These are phyloP conservation scores for Ambrosia artemisiifolia DNA, from an alignment of 129 eudicot species.

Conservation along the genomic window DNA sequence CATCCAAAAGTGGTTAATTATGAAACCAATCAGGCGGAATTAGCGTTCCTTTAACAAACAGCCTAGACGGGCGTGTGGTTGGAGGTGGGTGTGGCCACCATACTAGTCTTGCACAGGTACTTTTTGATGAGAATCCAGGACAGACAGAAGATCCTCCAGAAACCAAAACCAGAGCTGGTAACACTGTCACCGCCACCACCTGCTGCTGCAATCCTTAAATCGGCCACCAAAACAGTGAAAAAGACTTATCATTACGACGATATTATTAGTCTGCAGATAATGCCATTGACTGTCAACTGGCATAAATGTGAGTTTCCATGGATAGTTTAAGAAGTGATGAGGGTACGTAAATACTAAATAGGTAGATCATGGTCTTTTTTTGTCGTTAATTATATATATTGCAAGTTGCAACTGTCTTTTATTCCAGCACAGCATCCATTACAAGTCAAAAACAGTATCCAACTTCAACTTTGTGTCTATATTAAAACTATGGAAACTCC, in stretches of 20 bases:
- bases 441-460: too few species aligned
- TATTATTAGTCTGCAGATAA: too few species aligned
- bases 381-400: not conserved
- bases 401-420: too few species aligned
- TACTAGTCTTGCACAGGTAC: slow-evolving; percentile 84
- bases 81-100: slow-evolving; percentile 93
- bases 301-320: slow-evolving; percentile 47
- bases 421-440: too few species aligned
- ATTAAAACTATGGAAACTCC: too few species aligned
- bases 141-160: too few species aligned
- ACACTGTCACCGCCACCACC: too few species aligned
- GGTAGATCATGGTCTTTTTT: slow-evolving; percentile 6
- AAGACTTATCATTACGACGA: too few species aligned
- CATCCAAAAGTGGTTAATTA: slow-evolving; percentile 77
- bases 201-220: too few species aligned
- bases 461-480: too few species aligned
- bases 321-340: slow-evolving; percentile 12
- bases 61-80: slow-evolving; percentile 94
- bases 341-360: not conserved
- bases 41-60: slow-evolving; percentile 78
- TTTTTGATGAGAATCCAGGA: not conserved
- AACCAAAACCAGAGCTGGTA: too few species aligned
- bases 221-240: too few species aligned
- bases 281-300: slow-evolving; percentile 28
- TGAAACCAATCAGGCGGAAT: slow-evolving; percentile 81